Percentiles rank a stretch among this genome's conserved stretches.
Evolutionary conservation across 2,329 filamentous ascomycete genomes (phyloP).

Genomic region (Paracorniculantispora psalliotae): DNA sequence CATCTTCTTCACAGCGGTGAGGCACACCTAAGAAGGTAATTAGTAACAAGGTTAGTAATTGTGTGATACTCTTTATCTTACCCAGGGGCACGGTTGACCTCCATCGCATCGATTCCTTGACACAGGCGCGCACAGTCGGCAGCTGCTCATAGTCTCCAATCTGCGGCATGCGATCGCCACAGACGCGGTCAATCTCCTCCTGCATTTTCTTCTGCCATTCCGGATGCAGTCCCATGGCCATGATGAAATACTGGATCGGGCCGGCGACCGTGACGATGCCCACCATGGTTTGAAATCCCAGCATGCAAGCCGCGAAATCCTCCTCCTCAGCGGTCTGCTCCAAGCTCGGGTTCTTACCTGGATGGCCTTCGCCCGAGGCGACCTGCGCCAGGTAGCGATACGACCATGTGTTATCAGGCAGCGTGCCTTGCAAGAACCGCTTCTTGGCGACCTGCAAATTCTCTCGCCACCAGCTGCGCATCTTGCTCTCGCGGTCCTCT

Average conservation of each 20-base stretch:
- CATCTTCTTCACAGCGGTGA: slow-evolving; percentile 43
- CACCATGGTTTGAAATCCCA: slow-evolving; percentile 47
- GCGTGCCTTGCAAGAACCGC: slow-evolving; percentile 33
- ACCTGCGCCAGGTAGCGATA: slow-evolving; percentile 44
- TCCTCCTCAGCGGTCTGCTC: slow-evolving; percentile 40
- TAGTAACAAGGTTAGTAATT: not conserved
- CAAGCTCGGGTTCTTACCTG: slow-evolving; percentile 34
- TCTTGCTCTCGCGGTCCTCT: slow-evolving; percentile 36
- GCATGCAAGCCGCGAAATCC: slow-evolving; percentile 45
- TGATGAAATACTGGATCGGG: slow-evolving; percentile 46
- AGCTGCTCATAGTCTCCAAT: slow-evolving; percentile 45
- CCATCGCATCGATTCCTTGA: slow-evolving; percentile 57
- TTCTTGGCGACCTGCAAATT: slow-evolving; percentile 38
- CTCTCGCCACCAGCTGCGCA: slow-evolving; percentile 42
- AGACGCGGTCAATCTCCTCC: slow-evolving; percentile 53
- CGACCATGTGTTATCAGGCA: slow-evolving; percentile 43
- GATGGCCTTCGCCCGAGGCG: slow-evolving; percentile 13
- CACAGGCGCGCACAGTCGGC: slow-evolving; percentile 48
- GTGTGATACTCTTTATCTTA: slow-evolving; percentile 20
- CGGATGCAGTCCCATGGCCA: slow-evolving; percentile 49
- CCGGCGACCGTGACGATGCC: slow-evolving; percentile 46
- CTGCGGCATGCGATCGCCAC: slow-evolving; percentile 48
- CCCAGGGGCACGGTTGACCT: slow-evolving; percentile 50
- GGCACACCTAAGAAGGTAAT: slow-evolving; percentile 33
- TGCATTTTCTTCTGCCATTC: slow-evolving; percentile 50